Evolutionary conservation across 148 eudicot species (phyloP).

Genomic region (Persicaria maculosa): DNA sequence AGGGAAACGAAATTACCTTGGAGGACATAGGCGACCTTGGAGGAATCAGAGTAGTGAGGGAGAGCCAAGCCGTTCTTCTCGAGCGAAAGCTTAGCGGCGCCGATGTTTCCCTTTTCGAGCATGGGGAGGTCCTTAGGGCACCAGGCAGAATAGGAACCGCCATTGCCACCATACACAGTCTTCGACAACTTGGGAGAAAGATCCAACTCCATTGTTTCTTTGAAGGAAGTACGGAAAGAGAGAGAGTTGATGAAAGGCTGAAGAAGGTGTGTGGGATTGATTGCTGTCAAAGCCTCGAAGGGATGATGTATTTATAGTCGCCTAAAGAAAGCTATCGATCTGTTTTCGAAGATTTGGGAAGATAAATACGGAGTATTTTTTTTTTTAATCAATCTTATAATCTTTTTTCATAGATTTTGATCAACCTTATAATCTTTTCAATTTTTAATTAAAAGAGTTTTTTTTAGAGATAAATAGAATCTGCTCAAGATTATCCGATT

Average conservation of each 20-base stretch:
- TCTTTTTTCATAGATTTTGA: too few relatives aligned
- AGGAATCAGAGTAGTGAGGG: conserved; percentile 72
- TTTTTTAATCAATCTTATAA: background rate
- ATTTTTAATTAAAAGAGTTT: background rate
- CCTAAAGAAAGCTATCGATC: background rate
- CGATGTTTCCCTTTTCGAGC: conserved; percentile 65
- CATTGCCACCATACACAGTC: conserved; percentile 43
- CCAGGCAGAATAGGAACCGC: conserved; percentile 67
- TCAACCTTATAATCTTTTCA: background rate
- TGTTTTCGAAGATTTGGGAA: background rate
- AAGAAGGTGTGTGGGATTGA: background rate
- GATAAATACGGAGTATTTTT: background rate
- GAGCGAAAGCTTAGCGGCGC: conserved; percentile 62
- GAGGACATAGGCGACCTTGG: conserved; percentile 80
- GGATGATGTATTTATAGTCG: background rate
- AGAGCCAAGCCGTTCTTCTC: conserved; percentile 63
- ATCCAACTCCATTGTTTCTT: conserved; percentile 53
- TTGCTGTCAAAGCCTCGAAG: background rate
- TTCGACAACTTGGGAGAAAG: conserved; percentile 50
- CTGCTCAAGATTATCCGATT: background rate
- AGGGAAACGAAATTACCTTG: conserved; percentile 36
- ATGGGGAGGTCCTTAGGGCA: conserved; percentile 64
- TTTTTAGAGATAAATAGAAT: background rate
- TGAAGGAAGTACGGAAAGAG: background rate
- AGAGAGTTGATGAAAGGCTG: background rate